Conservation (phyloP, 805 yeast species). For the Yarrowia bubula region DNA sequence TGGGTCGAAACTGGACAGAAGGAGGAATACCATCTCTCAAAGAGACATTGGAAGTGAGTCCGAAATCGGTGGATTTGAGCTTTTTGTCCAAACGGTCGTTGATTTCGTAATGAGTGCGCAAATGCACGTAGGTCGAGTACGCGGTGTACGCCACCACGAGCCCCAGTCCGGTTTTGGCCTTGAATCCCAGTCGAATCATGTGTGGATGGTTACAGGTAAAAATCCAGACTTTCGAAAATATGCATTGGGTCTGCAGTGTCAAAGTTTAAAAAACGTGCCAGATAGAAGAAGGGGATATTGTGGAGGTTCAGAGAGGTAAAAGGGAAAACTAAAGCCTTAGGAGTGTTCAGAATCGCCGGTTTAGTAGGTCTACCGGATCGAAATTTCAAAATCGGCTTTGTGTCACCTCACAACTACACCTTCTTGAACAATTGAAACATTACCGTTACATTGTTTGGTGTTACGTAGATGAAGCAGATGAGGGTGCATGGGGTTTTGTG, state of each 20-base stretch:
- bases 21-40: slow-evolving; percentile 31
- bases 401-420: neutral
- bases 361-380: too few relatives aligned
- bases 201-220: too few relatives aligned
- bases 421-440: neutral
- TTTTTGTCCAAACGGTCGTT: slow-evolving; percentile 43
- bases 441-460: slow-evolving; percentile 3
- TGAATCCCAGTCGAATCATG: slow-evolving; percentile 14
- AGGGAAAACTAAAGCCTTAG: too few relatives aligned
- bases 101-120: slow-evolving; percentile 55
- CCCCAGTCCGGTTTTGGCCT: slow-evolving; percentile 33
- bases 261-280: too few relatives aligned
- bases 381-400: too few relatives aligned
- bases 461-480: neutral
- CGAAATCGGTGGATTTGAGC: slow-evolving; percentile 28
- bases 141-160: slow-evolving; percentile 52
- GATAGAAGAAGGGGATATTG: too few relatives aligned
- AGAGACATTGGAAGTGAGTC: neutral
- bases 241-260: too few relatives aligned
- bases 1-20: slow-evolving; percentile 43
- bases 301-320: too few relatives aligned
- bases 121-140: slow-evolving; percentile 61
- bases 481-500: neutral
- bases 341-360: too few relatives aligned
- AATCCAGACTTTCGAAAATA: too few relatives aligned